Base-by-base conservation (phyloP, 2,329 filamentous ascomycete species). In the Calonectria pteridis region DNA sequence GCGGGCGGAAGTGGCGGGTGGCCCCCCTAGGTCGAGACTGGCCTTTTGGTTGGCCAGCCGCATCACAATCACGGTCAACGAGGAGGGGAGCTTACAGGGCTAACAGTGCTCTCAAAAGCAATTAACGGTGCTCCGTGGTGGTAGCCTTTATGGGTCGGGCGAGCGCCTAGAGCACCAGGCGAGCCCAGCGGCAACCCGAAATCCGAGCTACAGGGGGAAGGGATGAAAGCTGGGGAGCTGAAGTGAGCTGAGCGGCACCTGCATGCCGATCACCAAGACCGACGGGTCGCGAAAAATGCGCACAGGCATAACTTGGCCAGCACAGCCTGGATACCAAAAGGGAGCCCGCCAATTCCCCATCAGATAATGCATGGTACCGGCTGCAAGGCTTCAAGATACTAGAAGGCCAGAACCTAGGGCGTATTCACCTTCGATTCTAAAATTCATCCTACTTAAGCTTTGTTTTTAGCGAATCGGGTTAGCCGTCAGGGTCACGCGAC, bases 141-240 rank as follows among this genome's bases (percentile, higher is more conserved):
- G 23, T 26, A 62, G 55, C n/a, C 23, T 62, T 40, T 40, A 64
- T 64, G 37, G 59, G 40, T 29, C 26, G 28, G 26, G 59, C 59
- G 28, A 31, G 28, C 59, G 28, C 59, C 37, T 26, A 64, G 59
- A 40, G 59, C 59, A 49, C 55, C 55, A 37, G 37, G 37, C 35
- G 55, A 16, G 35, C 55, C 55, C 26, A 33, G 55, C 33, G 37
- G 55, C 55, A 62, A 62, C 55, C 53, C 55, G 33, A 62, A 62
- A 62, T 62, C 55, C 55, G 55, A 62, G 55, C 55, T 26, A 16
- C 55, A 26, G 37, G 51, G 66, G 37, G 28, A 18, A 28, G 66
- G 66, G 51, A 28, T 9, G 33, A 37, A 62, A 62, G 55, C 35
- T 62, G 64, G 64, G 64, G 46, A 55, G 65, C 49, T 53, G 49